Conservation (phyloP, 192 early-diverging fungal species). For the Entomortierella parvispora region DNA sequence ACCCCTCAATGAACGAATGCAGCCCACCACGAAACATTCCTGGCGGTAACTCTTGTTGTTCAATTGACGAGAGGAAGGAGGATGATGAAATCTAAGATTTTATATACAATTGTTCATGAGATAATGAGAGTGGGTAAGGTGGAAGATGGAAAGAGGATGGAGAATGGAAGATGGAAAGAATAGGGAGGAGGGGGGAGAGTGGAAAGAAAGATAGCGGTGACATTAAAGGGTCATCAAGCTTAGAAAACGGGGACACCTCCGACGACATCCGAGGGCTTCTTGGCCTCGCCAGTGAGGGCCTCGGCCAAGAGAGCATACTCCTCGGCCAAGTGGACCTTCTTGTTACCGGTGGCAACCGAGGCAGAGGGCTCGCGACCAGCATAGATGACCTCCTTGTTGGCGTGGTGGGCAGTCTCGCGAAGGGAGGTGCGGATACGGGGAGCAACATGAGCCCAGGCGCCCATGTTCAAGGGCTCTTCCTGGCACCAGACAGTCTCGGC, state of each 20-base stretch:
- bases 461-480: slow-evolving; percentile 96
- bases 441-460: slow-evolving; percentile 89
- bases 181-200: too few relatives aligned
- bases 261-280: slow-evolving; percentile 73
- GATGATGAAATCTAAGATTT: slow-evolving; percentile 66
- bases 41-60: too few relatives aligned
- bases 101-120: slow-evolving; percentile 84
- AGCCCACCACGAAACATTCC: too few relatives aligned
- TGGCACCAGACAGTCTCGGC: slow-evolving; percentile 94
- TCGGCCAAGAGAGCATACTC: slow-evolving; percentile 77
- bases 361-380: slow-evolving; percentile 92
- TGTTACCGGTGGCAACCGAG: slow-evolving; percentile 90
- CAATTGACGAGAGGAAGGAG: too few relatives aligned
- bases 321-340: slow-evolving; percentile 93
- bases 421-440: slow-evolving; percentile 88
- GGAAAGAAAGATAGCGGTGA: too few relatives aligned
- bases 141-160: slow-evolving; percentile 39
- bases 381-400: slow-evolving; percentile 55
- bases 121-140: slow-evolving; percentile 80
- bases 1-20: too few relatives aligned
- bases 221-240: too few relatives aligned
- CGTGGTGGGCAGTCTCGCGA: slow-evolving; percentile 77
- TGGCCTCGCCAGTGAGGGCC: slow-evolving; percentile 76
- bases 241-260: slow-evolving; percentile 76
- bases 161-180: slow-evolving; percentile 52